A percentile compares a stretch with the other conserved stretches of the same genome.
Evolutionary conservation across 257 asterid species (phyloP).

Genomic region (Cruciata laevipes): DNA sequence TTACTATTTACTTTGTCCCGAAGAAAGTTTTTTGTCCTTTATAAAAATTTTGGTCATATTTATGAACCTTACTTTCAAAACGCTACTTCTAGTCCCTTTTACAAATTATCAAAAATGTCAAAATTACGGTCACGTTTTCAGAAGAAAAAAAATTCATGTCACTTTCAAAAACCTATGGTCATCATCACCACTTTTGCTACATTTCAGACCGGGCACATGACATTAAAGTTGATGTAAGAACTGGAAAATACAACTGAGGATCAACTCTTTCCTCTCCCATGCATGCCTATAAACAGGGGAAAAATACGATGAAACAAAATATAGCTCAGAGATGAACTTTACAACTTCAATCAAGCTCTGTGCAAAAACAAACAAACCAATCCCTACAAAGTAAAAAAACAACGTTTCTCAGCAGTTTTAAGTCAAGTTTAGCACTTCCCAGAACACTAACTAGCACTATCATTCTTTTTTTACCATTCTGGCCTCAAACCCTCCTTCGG

Average conservation of each 20-base stretch:
- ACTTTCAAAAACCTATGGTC: too few species aligned
- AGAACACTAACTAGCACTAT: slow-evolving; percentile 12
- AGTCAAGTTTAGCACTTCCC: background rate
- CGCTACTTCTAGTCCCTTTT: too few species aligned
- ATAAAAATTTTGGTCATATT: too few species aligned
- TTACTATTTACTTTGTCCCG: too few species aligned
- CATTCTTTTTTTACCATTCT: slow-evolving; percentile 53
- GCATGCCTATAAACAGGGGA: background rate
- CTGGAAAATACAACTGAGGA: background rate
- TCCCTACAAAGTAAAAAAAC: slow-evolving; percentile 9
- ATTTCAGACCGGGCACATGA: too few species aligned
- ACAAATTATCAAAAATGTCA: too few species aligned
- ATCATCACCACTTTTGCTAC: too few species aligned
- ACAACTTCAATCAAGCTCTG: slow-evolving; percentile 19
- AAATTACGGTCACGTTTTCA: too few species aligned
- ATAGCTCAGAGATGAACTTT: slow-evolving; percentile 14
- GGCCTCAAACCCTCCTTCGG: slow-evolving; percentile 87
- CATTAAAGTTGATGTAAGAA: too few species aligned
- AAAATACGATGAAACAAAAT: slow-evolving; percentile 14
- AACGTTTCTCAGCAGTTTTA: slow-evolving; percentile 11
- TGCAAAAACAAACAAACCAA: slow-evolving; percentile 8
- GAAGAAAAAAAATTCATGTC: too few species aligned
- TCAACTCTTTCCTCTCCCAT: slow-evolving; percentile 9
- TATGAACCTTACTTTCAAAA: too few species aligned
- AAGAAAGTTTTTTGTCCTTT: too few species aligned